Conservation (phyloP, 306 rosid genomes). For the Dalbergia cochinchinensis region DNA sequence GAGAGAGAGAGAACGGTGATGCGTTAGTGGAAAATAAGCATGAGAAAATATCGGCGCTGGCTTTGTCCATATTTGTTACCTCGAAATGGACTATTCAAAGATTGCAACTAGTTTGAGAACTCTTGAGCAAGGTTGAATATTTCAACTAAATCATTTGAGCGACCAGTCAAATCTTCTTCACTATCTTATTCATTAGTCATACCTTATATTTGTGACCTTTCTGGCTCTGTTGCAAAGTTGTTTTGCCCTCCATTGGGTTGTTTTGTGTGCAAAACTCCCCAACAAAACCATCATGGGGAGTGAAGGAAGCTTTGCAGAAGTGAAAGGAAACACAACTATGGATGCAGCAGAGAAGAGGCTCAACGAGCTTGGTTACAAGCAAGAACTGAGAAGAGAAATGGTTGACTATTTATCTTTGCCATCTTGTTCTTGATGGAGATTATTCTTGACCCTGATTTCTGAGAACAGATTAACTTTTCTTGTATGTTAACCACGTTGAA, state of each 20-base stretch:
- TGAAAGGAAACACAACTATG: constrained; percentile 47
- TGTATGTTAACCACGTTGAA: background rate
- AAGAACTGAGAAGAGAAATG: constrained; percentile 89
- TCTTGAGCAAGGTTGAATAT: constrained; percentile 32
- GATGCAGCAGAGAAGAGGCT: constrained; percentile 86
- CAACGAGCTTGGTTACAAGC: constrained; percentile 89
- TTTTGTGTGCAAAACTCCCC: constrained; percentile 3
- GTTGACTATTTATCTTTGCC: constrained; percentile 37
- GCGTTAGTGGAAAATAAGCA: constrained; percentile 11
- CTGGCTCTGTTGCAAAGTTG: background rate
- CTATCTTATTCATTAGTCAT: background rate
- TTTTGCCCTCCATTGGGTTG: background rate
- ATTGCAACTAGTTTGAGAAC: constrained; percentile 22
- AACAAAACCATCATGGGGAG: constrained; percentile 40
- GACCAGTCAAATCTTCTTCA: constrained; percentile 22
- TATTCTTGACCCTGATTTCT: background rate
- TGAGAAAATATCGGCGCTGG: background rate
- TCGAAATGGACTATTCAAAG: constrained; percentile 21
- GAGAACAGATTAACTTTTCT: background rate
- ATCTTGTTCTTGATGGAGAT: constrained; percentile 26
- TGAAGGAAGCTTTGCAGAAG: constrained; percentile 30
- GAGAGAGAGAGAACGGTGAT: background rate
- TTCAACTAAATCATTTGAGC: constrained; percentile 33
- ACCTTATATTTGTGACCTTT: background rate
- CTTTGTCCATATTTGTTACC: background rate